Base-by-base conservation (phyloP, 768 basidiomycete species). In the Naganishia kalamii region DNA sequence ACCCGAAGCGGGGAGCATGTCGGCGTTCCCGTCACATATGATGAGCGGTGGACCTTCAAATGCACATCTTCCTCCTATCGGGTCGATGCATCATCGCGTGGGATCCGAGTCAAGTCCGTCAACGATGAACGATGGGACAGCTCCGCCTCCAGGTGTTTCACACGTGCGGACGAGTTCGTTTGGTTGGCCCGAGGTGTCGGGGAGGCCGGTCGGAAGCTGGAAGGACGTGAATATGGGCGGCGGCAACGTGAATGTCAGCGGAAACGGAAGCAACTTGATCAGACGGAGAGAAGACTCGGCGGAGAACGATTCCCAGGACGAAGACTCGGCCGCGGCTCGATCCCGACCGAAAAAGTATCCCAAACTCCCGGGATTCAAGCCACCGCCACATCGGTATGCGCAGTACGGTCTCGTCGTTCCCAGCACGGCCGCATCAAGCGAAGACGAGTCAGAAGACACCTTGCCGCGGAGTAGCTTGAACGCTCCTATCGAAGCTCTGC, bases 401-500 rank as follows among this genome's bases (percentile, higher is more conserved):
- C 87, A 88, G 17, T 94, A 94, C 73, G 92, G 90, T 33, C 89
- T 96, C 66, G 15, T 69, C 67, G 25, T 72, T 66, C 17, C 71
- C 67, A 15, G 70, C 64, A 87, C 87, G 77, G 86, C 89, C 4
- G 83, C 88, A 13, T 85, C 88, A 7, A 91, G 90, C 0, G 90
- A 92, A 67, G 92, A 92, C 74, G 91, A 92, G 77, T 90, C 89
- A 0, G 90, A 93, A 73, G 90, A 92, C 59, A 88, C 90, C 0
- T 81, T 93, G 13, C 89, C 91, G 17, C 84, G 90, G 35, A 84
- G 88, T 41, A 85, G 88, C 33, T 81, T 96, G 68, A 91, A 89
- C 68, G 91, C 92, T 0, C 93, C 93, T 0, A 93, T 94, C 62
- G 91, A 96, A 74, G 93, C 93, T 13, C 81, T 97, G 37, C 91